Evolutionary conservation across 192 early-diverging fungal genomes (phyloP), one percentile per base, ranked within the genome.

Genomic region (Bifiguratus adelaidae): DNA sequence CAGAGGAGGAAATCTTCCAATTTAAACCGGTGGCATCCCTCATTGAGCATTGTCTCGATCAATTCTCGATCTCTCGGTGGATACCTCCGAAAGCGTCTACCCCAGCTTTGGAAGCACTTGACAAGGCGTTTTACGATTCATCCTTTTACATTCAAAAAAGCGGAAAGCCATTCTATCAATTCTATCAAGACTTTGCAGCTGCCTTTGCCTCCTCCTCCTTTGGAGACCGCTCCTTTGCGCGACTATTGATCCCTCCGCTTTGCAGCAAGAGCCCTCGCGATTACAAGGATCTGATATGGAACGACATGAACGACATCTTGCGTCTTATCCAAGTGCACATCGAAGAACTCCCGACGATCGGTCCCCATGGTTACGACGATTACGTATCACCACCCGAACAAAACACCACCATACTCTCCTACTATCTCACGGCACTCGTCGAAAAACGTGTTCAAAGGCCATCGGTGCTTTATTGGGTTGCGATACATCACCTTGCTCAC

Each of bases 141-240:
- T n/a, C n/a, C n/a, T n/a, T n/a, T n/a, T n/a, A n/a, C n/a, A n/a
- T n/a, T n/a, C n/a, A n/a, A n/a, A n/a, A n/a, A 8, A 33, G 8
- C n/a, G 32, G 8, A 8, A 33, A 8, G 32, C 55, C 61, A 15
- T 63, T 63, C 48, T 63, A 53, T 25, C 61, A 53, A 38, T 63
- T 63, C 25, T 63, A 63, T 45, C 61, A 63, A 33, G 40, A 37
- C 3, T 63, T 63, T 41, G 41, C 55, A 13, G 50, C 55, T 24
- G 55, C 56, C 21, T 63, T 57, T 48, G 61, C 61, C 23, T 26
- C 55, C 12, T 45, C 57, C 13, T 63, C 61, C 6, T 44, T 58
- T 25, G 61, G 61, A 21, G 36, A 57, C 34, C 50, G 29, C 13
- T 28, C 16, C 5, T 63, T 53, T 58, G 47, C 55, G 7, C 44